A percentile compares a stretch with the other conserved stretches of the same genome.
These are phyloP conservation scores for Podospora sp. DNA, from an alignment of 495 filamentous ascomycete species.

Conservation along the genomic window DNA sequence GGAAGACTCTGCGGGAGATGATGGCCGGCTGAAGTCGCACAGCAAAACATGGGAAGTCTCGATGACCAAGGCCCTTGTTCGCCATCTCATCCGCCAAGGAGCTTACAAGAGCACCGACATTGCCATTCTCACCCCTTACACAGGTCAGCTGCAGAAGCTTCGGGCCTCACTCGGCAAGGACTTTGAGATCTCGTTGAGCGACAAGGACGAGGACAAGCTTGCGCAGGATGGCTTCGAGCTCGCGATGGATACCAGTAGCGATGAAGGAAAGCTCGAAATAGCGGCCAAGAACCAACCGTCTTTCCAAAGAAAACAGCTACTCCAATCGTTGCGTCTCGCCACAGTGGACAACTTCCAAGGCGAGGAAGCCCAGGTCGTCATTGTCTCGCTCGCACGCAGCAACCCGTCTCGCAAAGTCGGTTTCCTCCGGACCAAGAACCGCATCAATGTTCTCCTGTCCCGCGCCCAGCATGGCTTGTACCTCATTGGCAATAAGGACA, in stretches of 20 bases:
- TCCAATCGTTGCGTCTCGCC: constrained; percentile 65
- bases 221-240: too few species aligned
- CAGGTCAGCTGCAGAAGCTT: too few species aligned
- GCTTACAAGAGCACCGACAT: too few species aligned
- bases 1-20: too few species aligned
- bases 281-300: background rate
- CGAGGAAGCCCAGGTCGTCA: constrained; percentile 77
- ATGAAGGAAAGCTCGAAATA: background rate
- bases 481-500: constrained; percentile 70
- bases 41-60: too few species aligned
- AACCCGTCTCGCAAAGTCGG: constrained; percentile 65
- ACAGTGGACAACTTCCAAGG: constrained; percentile 86
- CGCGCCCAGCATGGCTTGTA: constrained; percentile 82
- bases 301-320: constrained; percentile 41
- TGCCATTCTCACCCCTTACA: too few species aligned
- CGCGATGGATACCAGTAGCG: background rate
- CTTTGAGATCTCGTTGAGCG: too few species aligned
- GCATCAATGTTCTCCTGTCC: constrained; percentile 76
- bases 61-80: too few species aligned
- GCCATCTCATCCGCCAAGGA: too few species aligned
- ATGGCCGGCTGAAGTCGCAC: too few species aligned
- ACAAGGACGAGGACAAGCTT: too few species aligned
- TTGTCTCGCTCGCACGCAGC: constrained; percentile 81
- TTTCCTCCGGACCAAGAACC: constrained; percentile 72
- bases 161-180: too few species aligned